phyloP scores from a whole-genome alignment of 495 filamentous ascomycete species.

The Trichoderma gamsii region DNA sequence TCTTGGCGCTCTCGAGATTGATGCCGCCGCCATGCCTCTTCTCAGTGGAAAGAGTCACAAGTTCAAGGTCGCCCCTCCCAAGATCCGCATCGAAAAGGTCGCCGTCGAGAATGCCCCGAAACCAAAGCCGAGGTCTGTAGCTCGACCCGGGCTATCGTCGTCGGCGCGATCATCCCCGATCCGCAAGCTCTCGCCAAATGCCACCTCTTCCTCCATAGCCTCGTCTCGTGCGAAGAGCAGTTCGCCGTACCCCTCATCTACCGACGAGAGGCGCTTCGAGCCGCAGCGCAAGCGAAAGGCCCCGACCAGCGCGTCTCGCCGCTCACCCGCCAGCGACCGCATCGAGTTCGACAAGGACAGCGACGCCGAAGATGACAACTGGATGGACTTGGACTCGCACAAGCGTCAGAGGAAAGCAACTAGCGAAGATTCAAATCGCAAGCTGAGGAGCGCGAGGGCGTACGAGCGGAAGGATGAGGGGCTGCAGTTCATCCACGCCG shows the following conservation, averaged over 20 bases:
- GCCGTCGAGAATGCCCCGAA: constrained; percentile 22
- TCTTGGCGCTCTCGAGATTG: background rate
- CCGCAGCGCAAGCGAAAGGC: constrained; percentile 28
- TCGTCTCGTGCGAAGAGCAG: constrained; percentile 28
- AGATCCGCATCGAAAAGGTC: constrained; percentile 33
- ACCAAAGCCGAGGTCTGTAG: background rate
- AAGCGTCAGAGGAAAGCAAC: constrained; percentile 28
- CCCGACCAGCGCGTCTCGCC: constrained; percentile 14
- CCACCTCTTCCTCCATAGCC: background rate
- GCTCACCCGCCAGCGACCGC: constrained; percentile 24
- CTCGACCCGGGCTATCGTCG: constrained; percentile 11
- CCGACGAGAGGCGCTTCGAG: constrained; percentile 27
- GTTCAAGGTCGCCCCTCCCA: constrained; percentile 27
- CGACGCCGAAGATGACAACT: constrained; percentile 31
- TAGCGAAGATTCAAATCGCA: constrained; percentile 47
- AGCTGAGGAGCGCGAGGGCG: constrained; percentile 53
- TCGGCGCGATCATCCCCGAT: constrained; percentile 4
- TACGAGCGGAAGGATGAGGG: constrained; percentile 51
- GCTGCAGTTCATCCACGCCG: constrained; percentile 55
- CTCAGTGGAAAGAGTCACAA: constrained; percentile 30
- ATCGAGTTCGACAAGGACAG: constrained; percentile 29
- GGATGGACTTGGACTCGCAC: constrained; percentile 29
- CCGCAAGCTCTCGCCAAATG: constrained; percentile 21
- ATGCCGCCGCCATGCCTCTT: constrained; percentile 6
- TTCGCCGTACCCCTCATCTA: constrained; percentile 31